Base-by-base conservation (phyloP, 306 rosid genomes). In the Delonix regia region DNA sequence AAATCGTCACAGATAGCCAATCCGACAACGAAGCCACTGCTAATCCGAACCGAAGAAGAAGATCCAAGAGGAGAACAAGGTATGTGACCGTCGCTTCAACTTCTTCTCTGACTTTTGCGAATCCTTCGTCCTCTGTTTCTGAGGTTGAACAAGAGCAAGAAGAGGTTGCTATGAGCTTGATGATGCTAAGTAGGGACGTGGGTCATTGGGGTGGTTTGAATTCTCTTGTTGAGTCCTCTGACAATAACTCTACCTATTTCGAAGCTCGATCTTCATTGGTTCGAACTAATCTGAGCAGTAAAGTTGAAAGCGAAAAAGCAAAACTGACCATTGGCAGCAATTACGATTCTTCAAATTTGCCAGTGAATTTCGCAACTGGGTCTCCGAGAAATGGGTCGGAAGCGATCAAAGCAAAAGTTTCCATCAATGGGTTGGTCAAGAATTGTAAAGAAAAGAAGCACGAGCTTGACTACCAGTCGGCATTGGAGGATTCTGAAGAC, bases 161-260 rank as follows among this genome's bases (percentile, higher is more conserved):
- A 85, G 95, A 94, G 73, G 94, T 94, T 75, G 99, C 99, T 72
- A 70, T 88, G 84, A 90, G 97, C 78, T 91, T 92, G 83, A 89
- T 94, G 87, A 90, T 94, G 93, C 97, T 94, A 27, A 89, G 95
- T 3, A 89, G 90, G 57, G 97, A 92, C 73, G 69, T 60, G 22
- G 83, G 89, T 78, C 74, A 81, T 52, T 86, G 94, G 91, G 87
- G 82, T 65, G 86, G 85, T 48, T 47, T 81, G 55, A 83, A 89
- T 74, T 84, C 83, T 47, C 73, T 53, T 47, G 80, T 85, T 38
- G 95, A 91, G 18, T 87, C 94, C 36, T 92, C 97, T 65, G 94
- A 94, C 65, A 85, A 85, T 64, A 83, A 78, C 70, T 94, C 91
- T 18, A 85, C 71, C 30, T 83, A 74, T 70, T 83, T 82, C 0